Evolutionary conservation across 2,329 filamentous ascomycete genomes (phyloP).

Genomic region (Neofusicoccum laricinum): DNA sequence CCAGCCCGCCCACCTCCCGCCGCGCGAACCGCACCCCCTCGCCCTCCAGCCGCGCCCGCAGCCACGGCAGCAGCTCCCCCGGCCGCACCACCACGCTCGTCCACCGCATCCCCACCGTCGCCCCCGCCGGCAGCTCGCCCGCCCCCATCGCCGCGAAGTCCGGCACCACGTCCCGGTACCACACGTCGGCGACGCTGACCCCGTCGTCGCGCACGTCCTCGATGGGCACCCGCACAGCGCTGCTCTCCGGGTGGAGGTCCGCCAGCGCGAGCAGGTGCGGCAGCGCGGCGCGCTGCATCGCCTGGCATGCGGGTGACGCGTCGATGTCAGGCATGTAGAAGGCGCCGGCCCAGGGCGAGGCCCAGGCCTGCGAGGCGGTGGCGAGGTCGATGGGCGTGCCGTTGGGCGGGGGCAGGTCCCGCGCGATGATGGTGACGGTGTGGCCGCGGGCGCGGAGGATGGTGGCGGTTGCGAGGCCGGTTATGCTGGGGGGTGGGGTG

Average conservation of each 20-base stretch:
- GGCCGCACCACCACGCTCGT: slow-evolving; percentile 24
- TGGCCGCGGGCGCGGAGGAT: slow-evolving; percentile 24
- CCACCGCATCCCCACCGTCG: slow-evolving; percentile 20
- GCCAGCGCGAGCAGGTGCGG: slow-evolving; percentile 19
- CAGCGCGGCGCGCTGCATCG: slow-evolving; percentile 27
- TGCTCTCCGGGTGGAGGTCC: slow-evolving; percentile 17
- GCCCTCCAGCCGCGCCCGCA: slow-evolving; percentile 20
- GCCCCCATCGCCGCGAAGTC: slow-evolving; percentile 12
- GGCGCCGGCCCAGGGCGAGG: slow-evolving; percentile 35
- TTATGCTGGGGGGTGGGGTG: slow-evolving; percentile 14
- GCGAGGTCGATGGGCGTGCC: slow-evolving; percentile 20
- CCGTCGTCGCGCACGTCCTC: slow-evolving; percentile 17
- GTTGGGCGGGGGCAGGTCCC: slow-evolving; percentile 23
- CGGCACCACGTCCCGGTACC: slow-evolving; percentile 17
- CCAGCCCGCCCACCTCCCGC: slow-evolving; percentile 19
- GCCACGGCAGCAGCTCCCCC: slow-evolving; percentile 25
- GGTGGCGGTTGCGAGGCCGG: slow-evolving; percentile 30
- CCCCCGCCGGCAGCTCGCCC: slow-evolving; percentile 21
- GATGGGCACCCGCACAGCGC: slow-evolving; percentile 19
- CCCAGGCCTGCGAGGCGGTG: slow-evolving; percentile 28
- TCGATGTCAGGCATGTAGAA: slow-evolving; percentile 26
- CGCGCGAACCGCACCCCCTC: slow-evolving; percentile 23
- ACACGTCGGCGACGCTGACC: slow-evolving; percentile 15
- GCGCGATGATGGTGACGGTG: slow-evolving; percentile 33
- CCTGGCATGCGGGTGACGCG: slow-evolving; percentile 21